Evolutionary conservation across 495 filamentous ascomycete species (phyloP), one percentile per base, ranked within the genome.

Genomic region (Hyaloscypha finlandica): DNA sequence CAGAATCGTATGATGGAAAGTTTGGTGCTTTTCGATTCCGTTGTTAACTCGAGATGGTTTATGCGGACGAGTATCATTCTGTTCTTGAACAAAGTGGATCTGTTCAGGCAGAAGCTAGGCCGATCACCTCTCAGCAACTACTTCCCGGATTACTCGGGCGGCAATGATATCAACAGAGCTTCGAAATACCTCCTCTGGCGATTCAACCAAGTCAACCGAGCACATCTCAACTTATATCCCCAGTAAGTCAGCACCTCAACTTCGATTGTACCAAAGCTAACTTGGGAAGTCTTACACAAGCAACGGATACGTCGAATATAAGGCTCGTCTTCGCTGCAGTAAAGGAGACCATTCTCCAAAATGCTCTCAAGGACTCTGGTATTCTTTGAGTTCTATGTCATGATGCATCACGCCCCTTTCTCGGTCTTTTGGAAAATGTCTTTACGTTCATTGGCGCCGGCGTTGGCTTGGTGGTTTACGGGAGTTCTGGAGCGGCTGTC

Each of bases 1-100:
- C 70, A 97, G 91, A 99, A 99, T 74, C 94, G 96, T 59, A 97
- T 98, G 95, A 97, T 97, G 92, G 95, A 98, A 77, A 95, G 91
- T 73, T 77, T 99, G 35, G 88, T 98, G 45, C 86, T 99, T n/a
- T 99, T 99, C 77, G 96, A 98, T 79, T 97, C 94, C 8, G 95
- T 99, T 5, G 95, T 99, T 70, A 99, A 99, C 78, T 97, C 94
- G 65, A 85, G 95, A 72, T 99, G 96, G 96, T 99, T 99, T 78
- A 94, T 97, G 89, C 85, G 95, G 66, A 97, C 95, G 30, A 97
- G 93, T 77, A 99, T 99, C 76, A 97, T 98, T 75, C 84, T 99
- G 31, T 98, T 98, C 81, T 83, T 99, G 59, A 97, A 97, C 81
- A 99, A 99, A 78, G 96, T 99, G 63, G 96, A 97, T 83, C 86